A percentile compares a stretch with the other conserved stretches of the same genome.
Conservation (phyloP, 305 asterid species). For the Fraxinus sp. region DNA sequence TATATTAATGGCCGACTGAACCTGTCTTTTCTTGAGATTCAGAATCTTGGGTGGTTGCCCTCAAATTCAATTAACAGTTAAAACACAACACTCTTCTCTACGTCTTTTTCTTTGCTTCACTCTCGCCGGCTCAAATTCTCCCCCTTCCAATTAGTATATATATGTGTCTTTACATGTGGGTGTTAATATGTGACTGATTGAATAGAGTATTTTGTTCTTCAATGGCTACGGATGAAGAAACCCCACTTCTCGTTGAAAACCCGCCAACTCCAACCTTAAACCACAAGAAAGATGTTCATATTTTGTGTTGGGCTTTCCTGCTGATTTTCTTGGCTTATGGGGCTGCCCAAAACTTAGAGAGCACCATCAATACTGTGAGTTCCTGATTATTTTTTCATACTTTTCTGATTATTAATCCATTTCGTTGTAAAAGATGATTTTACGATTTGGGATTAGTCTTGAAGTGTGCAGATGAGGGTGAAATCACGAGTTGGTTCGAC, state of each 20-base stretch:
- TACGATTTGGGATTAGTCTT: neutral
- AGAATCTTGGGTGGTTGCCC: conserved; percentile 31
- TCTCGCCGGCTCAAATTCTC: conserved; percentile 40
- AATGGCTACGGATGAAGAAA: conserved; percentile 78
- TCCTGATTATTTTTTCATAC: neutral
- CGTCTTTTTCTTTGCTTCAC: conserved; percentile 22
- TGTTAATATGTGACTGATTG: conserved; percentile 15
- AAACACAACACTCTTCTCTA: neutral
- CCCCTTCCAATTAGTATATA: neutral
- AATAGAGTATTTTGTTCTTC: conserved; percentile 10
- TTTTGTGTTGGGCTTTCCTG: conserved; percentile 75
- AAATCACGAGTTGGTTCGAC: neutral
- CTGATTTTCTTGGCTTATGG: conserved; percentile 86
- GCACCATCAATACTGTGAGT: conserved; percentile 78
- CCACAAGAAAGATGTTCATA: conserved; percentile 67
- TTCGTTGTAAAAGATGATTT: neutral
- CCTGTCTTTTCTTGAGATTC: conserved; percentile 34
- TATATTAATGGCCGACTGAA: conserved; percentile 32
- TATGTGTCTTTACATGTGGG: conserved; percentile 19
- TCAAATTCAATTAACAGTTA: neutral
- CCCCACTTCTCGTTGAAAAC: conserved; percentile 43
- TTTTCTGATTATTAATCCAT: neutral
- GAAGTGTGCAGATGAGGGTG: neutral
- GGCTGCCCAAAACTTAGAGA: conserved; percentile 93
- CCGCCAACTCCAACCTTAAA: conserved; percentile 36